Percentiles rank a stretch among this genome's conserved stretches.
Conservation (phyloP, 129 eudicot species). For the Scalesia atractyloides region DNA sequence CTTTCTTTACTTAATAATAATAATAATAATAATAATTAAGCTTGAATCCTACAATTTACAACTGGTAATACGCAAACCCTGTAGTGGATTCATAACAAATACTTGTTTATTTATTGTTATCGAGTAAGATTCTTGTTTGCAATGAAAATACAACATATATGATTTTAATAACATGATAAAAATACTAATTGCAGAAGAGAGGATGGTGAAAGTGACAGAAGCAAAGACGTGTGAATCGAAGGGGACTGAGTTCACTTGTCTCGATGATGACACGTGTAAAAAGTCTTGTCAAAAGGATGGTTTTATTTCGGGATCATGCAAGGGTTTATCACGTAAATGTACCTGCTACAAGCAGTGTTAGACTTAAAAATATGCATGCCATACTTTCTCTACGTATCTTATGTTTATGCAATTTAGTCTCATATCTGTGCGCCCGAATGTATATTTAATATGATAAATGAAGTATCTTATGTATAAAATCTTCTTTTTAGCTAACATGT, state of each 20-base stretch:
- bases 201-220: constrained; percentile 27
- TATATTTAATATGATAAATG: not conserved
- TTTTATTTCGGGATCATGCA: constrained; percentile 35
- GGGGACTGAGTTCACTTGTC: not conserved
- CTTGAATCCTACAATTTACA: too few relatives aligned
- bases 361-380: not conserved
- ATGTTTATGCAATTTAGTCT: not conserved
- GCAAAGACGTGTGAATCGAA: constrained; percentile 33
- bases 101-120: too few relatives aligned
- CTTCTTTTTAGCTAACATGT: too few relatives aligned
- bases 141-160: too few relatives aligned
- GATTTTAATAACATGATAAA: too few relatives aligned
- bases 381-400: not conserved
- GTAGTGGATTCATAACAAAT: too few relatives aligned
- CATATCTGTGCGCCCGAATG: not conserved
- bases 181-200: constrained; percentile 22
- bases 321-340: constrained; percentile 15
- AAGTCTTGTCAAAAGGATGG: constrained; percentile 26
- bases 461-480: not conserved
- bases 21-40: too few relatives aligned
- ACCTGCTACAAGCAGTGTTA: constrained; percentile 31
- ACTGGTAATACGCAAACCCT: too few relatives aligned
- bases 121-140: too few relatives aligned
- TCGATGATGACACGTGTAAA: constrained; percentile 6
- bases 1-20: too few relatives aligned